Base-by-base conservation (phyloP, 2,329 filamentous ascomycete species). In the Aspergillus neoniger region DNA sequence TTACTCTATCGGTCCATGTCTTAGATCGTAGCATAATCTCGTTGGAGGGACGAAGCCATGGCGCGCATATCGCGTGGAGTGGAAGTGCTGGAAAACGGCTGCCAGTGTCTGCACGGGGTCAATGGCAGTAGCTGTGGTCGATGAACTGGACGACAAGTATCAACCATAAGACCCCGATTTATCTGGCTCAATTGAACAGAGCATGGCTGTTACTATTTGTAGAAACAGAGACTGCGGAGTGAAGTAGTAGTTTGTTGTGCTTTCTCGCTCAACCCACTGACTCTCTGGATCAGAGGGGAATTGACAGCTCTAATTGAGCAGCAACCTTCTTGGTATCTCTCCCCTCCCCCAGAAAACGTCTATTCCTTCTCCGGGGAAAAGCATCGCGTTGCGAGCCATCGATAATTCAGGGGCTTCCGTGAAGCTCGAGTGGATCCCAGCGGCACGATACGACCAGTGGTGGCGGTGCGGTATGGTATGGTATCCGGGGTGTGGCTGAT, bases 381-480 rank as follows among this genome's bases (percentile, higher is more conserved):
- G 19, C n/a, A 25, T 53, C 51, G 21, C 51, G 17, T 52, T 15
- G n/a, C 19, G 36, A 28, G 23, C 17, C 39, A 28, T 15, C 53
- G 47, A 63, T 36, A 36, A 36, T 36, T 67, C 65, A 67, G 65
- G 66, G 66, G 66, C 38, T 59, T 36, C 32, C 56, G 19, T 63
- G 59, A 65, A 68, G 65, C 65, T 67, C 44, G 28, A 47, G 62
- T 68, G 66, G 66, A 68, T 61, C 64, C 55, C 28, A 36, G n/a
- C n/a, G 17, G 23, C 15, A 28, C 52, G 38, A 41, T 43, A 41
- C 38, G 41, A 38, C 28, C 49, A 52, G 28, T 3, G 38, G 64
- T 67, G 66, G 66, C 66, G 66, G 65, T 68, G 63, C 64, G 21
- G 38, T 58, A 60, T 49, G 53, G 49, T 62, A 59, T 41, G 47